Evolutionary conservation across 805 yeast species (phyloP).

Genomic region (Pichia thaimueangensis): DNA sequence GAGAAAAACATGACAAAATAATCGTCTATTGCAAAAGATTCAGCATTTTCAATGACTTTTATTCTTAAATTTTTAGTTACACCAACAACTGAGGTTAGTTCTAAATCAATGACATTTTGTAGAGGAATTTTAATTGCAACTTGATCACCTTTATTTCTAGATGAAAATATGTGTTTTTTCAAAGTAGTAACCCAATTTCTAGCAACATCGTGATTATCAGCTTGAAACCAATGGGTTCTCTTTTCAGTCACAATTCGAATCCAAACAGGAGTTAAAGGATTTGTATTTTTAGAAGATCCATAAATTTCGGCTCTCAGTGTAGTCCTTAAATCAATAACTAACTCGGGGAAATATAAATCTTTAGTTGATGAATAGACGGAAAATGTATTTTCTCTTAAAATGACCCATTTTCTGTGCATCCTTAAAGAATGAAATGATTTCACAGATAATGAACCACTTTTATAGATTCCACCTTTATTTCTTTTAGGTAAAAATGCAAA

Average conservation of each 20-base stretch:
- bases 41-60: constrained; percentile 52
- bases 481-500: constrained; percentile 69
- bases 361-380: constrained; percentile 64
- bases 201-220: constrained; percentile 70
- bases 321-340: constrained; percentile 64
- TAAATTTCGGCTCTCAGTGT: constrained; percentile 56
- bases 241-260: constrained; percentile 54
- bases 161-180: constrained; percentile 71
- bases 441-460: constrained; percentile 46
- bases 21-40: constrained; percentile 56
- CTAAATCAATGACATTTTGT: constrained; percentile 56
- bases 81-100: constrained; percentile 49
- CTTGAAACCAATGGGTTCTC: constrained; percentile 56
- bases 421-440: constrained; percentile 33
- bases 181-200: constrained; percentile 72
- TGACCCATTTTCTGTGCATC: constrained; percentile 68
- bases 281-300: constrained; percentile 15
- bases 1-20: constrained; percentile 63
- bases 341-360: constrained; percentile 76
- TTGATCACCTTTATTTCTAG: constrained; percentile 61
- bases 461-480: constrained; percentile 35
- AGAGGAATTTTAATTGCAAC: constrained; percentile 76
- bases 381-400: constrained; percentile 61
- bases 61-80: constrained; percentile 50
- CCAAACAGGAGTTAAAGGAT: constrained; percentile 33